Evolutionary conservation across 352 stramenopile genomes (phyloP).

Genomic region (Phytophthora pini): DNA sequence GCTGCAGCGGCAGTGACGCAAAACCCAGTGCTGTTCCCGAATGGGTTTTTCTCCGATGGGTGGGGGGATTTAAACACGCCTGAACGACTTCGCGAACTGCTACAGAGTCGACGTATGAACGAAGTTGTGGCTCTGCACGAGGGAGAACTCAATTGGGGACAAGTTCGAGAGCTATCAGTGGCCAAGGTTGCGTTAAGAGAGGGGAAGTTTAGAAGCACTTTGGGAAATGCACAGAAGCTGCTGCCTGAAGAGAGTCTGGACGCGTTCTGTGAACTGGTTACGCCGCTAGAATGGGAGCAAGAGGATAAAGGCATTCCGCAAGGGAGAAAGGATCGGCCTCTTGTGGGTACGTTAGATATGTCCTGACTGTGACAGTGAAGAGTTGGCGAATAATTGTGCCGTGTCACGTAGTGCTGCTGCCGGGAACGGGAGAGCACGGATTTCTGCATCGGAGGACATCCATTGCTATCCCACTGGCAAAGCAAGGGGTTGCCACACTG

Average conservation of each 20-base stretch:
- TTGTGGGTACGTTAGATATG: slow-evolving; percentile 45
- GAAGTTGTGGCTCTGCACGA: slow-evolving; percentile 49
- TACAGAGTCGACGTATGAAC: slow-evolving; percentile 71
- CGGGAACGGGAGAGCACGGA: slow-evolving; percentile 78
- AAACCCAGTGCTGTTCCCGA: slow-evolving; percentile 75
- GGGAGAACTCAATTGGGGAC: slow-evolving; percentile 43
- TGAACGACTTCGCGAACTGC: slow-evolving; percentile 53
- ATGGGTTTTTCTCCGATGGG: slow-evolving; percentile 82
- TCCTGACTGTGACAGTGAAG: background rate
- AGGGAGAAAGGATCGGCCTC: slow-evolving; percentile 32
- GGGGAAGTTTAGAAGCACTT: slow-evolving; percentile 64
- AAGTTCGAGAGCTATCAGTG: slow-evolving; percentile 27
- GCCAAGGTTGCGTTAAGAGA: slow-evolving; percentile 55
- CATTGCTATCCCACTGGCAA: slow-evolving; percentile 71
- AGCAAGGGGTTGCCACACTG: slow-evolving; percentile 65
- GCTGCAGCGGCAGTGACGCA: slow-evolving; percentile 75
- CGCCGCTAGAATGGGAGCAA: slow-evolving; percentile 59
- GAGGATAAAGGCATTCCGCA: slow-evolving; percentile 20
- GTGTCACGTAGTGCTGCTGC: slow-evolving; percentile 59
- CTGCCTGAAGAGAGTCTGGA: slow-evolving; percentile 64
- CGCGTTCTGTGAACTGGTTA: slow-evolving; percentile 75
- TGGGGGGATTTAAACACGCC: slow-evolving; percentile 80
- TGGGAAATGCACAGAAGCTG: slow-evolving; percentile 61
- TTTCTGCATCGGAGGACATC: slow-evolving; percentile 75
- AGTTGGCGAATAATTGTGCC: slow-evolving; percentile 8